These are phyloP conservation scores for Penicillium sp. DNA, from an alignment of 2,329 filamentous ascomycete species.

Conservation along the genomic window DNA sequence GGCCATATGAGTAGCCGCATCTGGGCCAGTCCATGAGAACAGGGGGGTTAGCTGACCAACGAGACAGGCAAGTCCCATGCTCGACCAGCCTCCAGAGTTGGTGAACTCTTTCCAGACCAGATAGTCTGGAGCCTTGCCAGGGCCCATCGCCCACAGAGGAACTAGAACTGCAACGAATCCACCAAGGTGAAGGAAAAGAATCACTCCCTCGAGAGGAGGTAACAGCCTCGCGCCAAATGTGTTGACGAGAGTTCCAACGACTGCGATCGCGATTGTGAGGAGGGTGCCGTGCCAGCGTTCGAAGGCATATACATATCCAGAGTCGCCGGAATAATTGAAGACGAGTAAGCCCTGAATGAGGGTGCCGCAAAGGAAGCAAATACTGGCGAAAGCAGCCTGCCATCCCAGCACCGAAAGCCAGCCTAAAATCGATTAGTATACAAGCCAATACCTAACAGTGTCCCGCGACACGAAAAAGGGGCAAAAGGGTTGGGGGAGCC, in stretches of 20 bases:
- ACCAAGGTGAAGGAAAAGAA: slow-evolving; percentile 54
- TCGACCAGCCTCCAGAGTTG: slow-evolving; percentile 43
- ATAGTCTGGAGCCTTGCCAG: slow-evolving; percentile 24
- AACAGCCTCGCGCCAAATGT: slow-evolving; percentile 51
- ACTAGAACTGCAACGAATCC: slow-evolving; percentile 51
- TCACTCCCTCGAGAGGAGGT: slow-evolving; percentile 56
- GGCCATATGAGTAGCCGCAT: slow-evolving; percentile 45
- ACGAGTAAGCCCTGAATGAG: slow-evolving; percentile 41
- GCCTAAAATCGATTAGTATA: slow-evolving; percentile 21
- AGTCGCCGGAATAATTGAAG: slow-evolving; percentile 33
- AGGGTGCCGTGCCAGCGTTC: slow-evolving; percentile 49
- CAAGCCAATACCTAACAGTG: background rate
- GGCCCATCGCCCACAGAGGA: slow-evolving; percentile 36
- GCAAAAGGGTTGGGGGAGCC: background rate
- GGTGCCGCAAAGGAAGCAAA: slow-evolving; percentile 38
- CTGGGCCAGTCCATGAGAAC: slow-evolving; percentile 35
- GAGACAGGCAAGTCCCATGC: slow-evolving; percentile 42
- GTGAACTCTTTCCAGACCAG: slow-evolving; percentile 44
- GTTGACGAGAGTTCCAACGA: slow-evolving; percentile 56
- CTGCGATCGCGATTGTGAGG: slow-evolving; percentile 53
- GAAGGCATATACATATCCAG: slow-evolving; percentile 24
- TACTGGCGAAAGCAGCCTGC: slow-evolving; percentile 40
- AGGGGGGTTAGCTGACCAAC: slow-evolving; percentile 39
- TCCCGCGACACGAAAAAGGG: background rate
- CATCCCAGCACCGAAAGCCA: slow-evolving; percentile 45